Evolutionary conservation across 2,329 filamentous ascomycete genomes (phyloP).

Genomic region (Aspergillus cejpii): DNA sequence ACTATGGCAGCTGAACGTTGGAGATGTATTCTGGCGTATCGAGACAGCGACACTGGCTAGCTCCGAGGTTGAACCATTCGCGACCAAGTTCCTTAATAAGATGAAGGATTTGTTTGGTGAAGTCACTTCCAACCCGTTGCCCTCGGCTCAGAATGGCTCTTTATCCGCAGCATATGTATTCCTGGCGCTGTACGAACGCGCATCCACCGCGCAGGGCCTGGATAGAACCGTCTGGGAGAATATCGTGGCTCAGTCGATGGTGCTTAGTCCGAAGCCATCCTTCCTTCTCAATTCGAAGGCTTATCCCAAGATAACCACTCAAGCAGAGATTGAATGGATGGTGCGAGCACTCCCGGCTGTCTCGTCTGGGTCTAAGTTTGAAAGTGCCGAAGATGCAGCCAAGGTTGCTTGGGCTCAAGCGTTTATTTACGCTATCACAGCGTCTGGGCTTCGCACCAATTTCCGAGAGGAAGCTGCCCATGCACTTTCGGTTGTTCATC

Average conservation of each 20-base stretch:
- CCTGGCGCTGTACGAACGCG: slow-evolving; percentile 54
- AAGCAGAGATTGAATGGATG: slow-evolving; percentile 75
- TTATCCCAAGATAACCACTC: slow-evolving; percentile 68
- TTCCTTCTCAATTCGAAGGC: slow-evolving; percentile 79
- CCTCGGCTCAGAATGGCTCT: slow-evolving; percentile 75
- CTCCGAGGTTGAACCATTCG: slow-evolving; percentile 43
- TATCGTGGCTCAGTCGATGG: slow-evolving; percentile 59
- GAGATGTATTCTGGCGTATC: slow-evolving; percentile 60
- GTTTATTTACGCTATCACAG: slow-evolving; percentile 70
- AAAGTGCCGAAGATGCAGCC: slow-evolving; percentile 42
- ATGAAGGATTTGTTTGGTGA: slow-evolving; percentile 65
- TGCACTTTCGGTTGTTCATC: slow-evolving; percentile 60
- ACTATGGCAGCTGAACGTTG: slow-evolving; percentile 70
- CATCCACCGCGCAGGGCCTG: slow-evolving; percentile 49
- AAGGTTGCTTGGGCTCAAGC: slow-evolving; percentile 73
- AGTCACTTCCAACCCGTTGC: slow-evolving; percentile 66
- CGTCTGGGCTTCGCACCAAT: slow-evolving; percentile 53
- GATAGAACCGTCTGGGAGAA: slow-evolving; percentile 46
- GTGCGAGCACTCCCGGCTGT: slow-evolving; percentile 61
- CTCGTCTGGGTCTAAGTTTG: slow-evolving; percentile 49
- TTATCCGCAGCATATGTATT: slow-evolving; percentile 72
- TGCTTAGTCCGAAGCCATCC: slow-evolving; percentile 71
- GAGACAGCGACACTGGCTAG: slow-evolving; percentile 44
- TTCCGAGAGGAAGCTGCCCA: slow-evolving; percentile 58
- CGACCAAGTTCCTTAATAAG: slow-evolving; percentile 47